Evolutionary conservation across 225 moss, liverwort and hornwort species (phyloP), one percentile per base, ranked within the genome.

Genomic region (Straminergon stramineum): DNA sequence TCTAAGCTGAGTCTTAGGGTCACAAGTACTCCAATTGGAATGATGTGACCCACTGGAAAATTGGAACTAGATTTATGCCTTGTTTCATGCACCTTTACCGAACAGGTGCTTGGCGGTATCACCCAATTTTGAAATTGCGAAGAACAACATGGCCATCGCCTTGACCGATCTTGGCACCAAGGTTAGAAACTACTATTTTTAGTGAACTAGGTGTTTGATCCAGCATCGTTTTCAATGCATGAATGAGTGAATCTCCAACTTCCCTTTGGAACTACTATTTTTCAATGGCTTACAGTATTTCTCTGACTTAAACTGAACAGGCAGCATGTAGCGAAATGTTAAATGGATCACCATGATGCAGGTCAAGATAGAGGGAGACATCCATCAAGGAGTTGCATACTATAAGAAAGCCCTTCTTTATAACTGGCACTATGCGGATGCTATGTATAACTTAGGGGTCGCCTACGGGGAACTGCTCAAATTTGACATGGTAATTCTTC

Each of bases 351-450:
- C 90, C 91, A 88, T 92, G 88, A 92, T 94, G 90, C 95, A 99
- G 99, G 99, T 99, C 78, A 99, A 99, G 93, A 95, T 99, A 48
- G 99, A 97, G 93, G 99, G 99, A 89, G 96, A 99, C 87, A 95
- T 99, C 71, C 97, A 99, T 88, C 97, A 97, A 91, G 99, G 99
- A 71, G 99, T 99, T 74, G 96, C 96, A 52, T 97, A 95, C 60
- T 99, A 99, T 87, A 99, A 99, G 91, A 99, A 97, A 88, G 99
- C 99, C 64, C 93, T 99, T 85, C 92, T 99, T 60, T 97, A 97
- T 90, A 99, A 99, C 82, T 99, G 97, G 99, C 99, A 99, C 85
- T 99, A 99, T 93, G 97, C 99, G 70, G 99, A 99, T 95, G 99
- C 99, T 58, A 99, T 99, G 99, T 99, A 99, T 91, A 99, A 99